Evolutionary conservation across 208 protist genomes (phyloP), one percentile per base, ranked within the genome.

Genomic region (Trypanosoma platydactyli): DNA sequence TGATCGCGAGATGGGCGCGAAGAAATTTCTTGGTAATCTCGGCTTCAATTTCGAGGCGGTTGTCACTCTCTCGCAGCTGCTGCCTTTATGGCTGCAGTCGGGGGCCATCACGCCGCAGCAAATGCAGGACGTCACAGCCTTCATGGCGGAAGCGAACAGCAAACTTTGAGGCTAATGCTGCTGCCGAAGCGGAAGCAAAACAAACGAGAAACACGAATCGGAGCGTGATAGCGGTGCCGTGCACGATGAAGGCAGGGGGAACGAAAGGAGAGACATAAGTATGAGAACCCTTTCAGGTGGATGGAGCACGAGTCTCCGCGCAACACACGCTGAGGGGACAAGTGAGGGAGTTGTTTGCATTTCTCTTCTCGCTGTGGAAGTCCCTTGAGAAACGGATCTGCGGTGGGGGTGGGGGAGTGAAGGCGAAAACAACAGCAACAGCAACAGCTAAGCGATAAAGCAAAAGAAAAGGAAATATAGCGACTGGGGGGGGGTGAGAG

Each of bases 1-100:
- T 46, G 94, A 98, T 66, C 91, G 97, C 52, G 90, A 98, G 77
- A 97, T 98, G 91, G 97, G 97, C n/a, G 95, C 92, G 38, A 88
- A 90, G 73, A 71, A 83, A 22, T 91, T 91, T 69, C 70, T 95
- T 20, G 83, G 80, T 48, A 79, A 82, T 45, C 85, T 94, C 45
- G 91, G 91, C 50, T 93, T 91, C 76, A 71, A 82, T n/a, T 91
- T 96, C 56, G 77, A 91, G 81, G 83, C 88, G 0, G 88, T 94
- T 38, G 80, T 89, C 16, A 84, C 81, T 0, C 83, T 96, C 22
- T 87, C 84, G 52, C 61, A 91, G 55, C 72, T 94, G 52, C 83
- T 95, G 24, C 86, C 86, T 22, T 63, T 93, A 22, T 95, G 89
- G 89, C 60, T 72, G 25, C 54, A 81, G 65, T 40, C 62, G 45